These are phyloP conservation scores for Blumeria graminis DNA, from an alignment of 2,329 filamentous ascomycete genomes.

Conservation along the genomic window DNA sequence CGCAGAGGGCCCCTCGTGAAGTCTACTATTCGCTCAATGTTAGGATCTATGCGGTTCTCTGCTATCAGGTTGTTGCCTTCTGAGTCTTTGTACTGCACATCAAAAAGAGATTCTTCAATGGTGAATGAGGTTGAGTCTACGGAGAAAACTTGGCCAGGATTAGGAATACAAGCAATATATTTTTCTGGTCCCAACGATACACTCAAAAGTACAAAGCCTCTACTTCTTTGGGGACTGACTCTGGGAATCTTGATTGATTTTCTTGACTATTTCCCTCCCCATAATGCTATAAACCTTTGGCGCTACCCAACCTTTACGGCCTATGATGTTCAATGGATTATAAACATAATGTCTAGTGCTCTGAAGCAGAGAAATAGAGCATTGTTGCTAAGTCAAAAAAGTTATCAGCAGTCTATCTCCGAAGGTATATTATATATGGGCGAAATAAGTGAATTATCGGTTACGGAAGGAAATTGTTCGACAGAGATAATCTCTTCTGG, in stretches of 20 bases:
- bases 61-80: conserved; percentile 37
- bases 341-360: conserved; percentile 33
- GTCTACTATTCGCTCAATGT: conserved; percentile 27
- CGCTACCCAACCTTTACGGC: conserved; percentile 44
- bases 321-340: conserved; percentile 31
- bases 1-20: conserved; percentile 28
- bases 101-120: conserved; percentile 20
- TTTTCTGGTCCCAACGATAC: background rate
- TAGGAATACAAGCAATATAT: too few species aligned
- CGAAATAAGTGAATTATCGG: conserved; percentile 7
- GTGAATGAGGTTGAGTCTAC: background rate
- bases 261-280: conserved; percentile 39
- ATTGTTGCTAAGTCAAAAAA: conserved; percentile 11
- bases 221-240: conserved; percentile 45
- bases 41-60: conserved; percentile 44
- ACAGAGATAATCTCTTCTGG: conserved; percentile 6
- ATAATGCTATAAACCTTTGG: conserved; percentile 36
- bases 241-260: conserved; percentile 43
- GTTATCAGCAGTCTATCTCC: conserved; percentile 11
- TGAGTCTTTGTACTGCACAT: conserved; percentile 31
- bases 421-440: conserved; percentile 11
- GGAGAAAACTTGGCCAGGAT: background rate
- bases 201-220: conserved; percentile 17
- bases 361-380: conserved; percentile 26
- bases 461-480: conserved; percentile 6